These are phyloP conservation scores for Pseudovirgaria hyperparasitica DNA, from an alignment of 2,329 filamentous ascomycete genomes.

Conservation along the genomic window DNA sequence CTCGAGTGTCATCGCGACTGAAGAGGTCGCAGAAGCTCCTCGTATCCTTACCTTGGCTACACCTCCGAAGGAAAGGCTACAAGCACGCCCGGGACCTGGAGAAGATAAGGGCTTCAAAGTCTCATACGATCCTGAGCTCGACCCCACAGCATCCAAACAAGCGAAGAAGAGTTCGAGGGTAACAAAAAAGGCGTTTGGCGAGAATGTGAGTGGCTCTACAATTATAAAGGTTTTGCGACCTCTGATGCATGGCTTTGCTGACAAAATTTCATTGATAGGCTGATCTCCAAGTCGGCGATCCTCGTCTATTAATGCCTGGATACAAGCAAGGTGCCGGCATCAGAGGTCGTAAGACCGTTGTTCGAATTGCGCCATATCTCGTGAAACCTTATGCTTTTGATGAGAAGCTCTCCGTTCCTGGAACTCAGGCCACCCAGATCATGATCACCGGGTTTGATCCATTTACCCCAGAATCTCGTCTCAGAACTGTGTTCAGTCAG, in stretches of 20 bases:
- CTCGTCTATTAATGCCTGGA: conserved; percentile 57
- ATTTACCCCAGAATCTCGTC: conserved; percentile 64
- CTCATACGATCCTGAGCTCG: conserved; percentile 51
- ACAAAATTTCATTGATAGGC: too few relatives aligned
- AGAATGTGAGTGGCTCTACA: conserved; percentile 27
- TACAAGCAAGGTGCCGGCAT: conserved; percentile 50
- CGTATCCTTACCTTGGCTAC: conserved; percentile 34
- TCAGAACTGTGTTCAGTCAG: conserved; percentile 62
- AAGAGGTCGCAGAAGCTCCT: conserved; percentile 35
- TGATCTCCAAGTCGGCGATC: conserved; percentile 68
- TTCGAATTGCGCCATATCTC: conserved; percentile 63
- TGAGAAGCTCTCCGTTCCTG: conserved; percentile 68
- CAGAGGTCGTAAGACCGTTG: conserved; percentile 51
- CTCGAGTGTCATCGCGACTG: conserved; percentile 17
- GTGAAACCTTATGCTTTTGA: conserved; percentile 75
- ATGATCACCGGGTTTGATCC: conserved; percentile 96
- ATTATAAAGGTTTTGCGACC: conserved; percentile 22
- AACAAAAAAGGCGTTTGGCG: conserved; percentile 39
- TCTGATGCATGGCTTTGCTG: too few relatives aligned
- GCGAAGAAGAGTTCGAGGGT: conserved; percentile 40
- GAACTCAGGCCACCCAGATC: conserved; percentile 79
- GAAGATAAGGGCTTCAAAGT: conserved; percentile 45
- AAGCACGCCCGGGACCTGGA: conserved; percentile 37
- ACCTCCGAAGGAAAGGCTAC: conserved; percentile 29
- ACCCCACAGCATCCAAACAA: conserved; percentile 34